Percentiles rank a stretch among this genome's conserved stretches.
These are phyloP conservation scores for Volutella citrinella DNA, from an alignment of 2,329 filamentous ascomycete genomes.

Conservation along the genomic window DNA sequence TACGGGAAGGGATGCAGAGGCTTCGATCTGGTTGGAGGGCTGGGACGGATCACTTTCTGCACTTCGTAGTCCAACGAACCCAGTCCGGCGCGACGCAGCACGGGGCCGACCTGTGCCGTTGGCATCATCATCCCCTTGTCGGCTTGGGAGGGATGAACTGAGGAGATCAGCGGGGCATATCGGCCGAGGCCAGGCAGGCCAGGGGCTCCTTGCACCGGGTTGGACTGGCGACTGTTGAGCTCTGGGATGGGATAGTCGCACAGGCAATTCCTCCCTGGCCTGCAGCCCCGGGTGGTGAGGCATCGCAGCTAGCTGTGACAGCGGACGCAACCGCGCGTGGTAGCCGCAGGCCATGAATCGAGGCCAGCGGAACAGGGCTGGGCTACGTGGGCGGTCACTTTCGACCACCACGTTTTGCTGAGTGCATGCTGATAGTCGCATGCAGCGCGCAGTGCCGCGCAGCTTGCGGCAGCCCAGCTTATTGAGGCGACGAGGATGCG, in stretches of 20 bases:
- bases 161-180: slow-evolving; percentile 26
- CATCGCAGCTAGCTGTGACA: too few species aligned
- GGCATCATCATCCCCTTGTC: slow-evolving; percentile 22
- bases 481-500: too few species aligned
- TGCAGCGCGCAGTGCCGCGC: too few species aligned
- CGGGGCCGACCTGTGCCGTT: slow-evolving; percentile 23
- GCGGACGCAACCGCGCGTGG: too few species aligned
- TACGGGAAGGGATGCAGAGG: not conserved
- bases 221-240: not conserved
- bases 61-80: too few species aligned
- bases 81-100: too few species aligned
- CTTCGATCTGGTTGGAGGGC: slow-evolving; percentile 14
- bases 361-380: not conserved
- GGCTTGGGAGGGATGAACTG: slow-evolving; percentile 13
- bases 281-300: too few species aligned
- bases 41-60: slow-evolving; percentile 13
- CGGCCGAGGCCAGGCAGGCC: slow-evolving; percentile 20
- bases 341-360: too few species aligned
- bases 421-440: too few species aligned
- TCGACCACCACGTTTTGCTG: too few species aligned
- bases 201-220: slow-evolving; percentile 12
- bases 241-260: not conserved
- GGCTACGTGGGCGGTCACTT: not conserved
- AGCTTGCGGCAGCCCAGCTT: too few species aligned
- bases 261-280: not conserved